phyloP scores from a whole-genome alignment of 495 filamentous ascomycete species.

The Pseudoneurospora amorphoporcata region DNA sequence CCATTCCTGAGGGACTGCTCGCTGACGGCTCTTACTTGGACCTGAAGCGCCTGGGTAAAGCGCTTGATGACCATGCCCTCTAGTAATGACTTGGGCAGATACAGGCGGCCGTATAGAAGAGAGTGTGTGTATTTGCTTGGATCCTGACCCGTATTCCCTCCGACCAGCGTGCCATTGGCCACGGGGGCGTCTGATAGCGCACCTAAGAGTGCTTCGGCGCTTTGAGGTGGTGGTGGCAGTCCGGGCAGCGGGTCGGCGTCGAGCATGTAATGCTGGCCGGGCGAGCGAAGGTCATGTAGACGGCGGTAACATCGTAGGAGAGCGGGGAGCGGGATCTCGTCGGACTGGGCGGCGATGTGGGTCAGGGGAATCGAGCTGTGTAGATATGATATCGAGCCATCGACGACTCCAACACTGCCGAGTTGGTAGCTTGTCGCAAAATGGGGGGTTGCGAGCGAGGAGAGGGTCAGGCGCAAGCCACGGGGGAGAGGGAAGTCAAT shows the following conservation, averaged over 20 bases:
- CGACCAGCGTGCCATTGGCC: background rate
- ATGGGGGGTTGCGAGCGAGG: slow-evolving; percentile 81
- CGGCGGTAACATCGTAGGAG: slow-evolving; percentile 35
- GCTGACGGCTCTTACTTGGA: slow-evolving; percentile 75
- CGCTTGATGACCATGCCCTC: slow-evolving; percentile 82
- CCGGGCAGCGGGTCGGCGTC: background rate
- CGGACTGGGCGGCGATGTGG: slow-evolving; percentile 35
- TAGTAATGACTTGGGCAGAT: slow-evolving; percentile 71
- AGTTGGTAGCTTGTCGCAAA: slow-evolving; percentile 88
- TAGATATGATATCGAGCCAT: slow-evolving; percentile 85
- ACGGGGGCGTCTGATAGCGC: background rate
- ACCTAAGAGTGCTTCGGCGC: background rate
- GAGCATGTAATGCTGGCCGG: slow-evolving; percentile 1
- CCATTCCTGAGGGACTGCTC: slow-evolving; percentile 63
- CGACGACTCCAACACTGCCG: slow-evolving; percentile 72
- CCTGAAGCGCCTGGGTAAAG: slow-evolving; percentile 64
- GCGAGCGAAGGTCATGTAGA: slow-evolving; percentile 27
- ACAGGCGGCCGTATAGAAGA: slow-evolving; percentile 80
- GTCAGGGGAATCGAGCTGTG: slow-evolving; percentile 71
- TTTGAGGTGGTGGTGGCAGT: background rate
- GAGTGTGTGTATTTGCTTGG: slow-evolving; percentile 25
- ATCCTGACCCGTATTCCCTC: background rate
- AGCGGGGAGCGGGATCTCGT: slow-evolving; percentile 36
- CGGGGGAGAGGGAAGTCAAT: slow-evolving; percentile 75
- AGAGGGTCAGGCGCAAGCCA: slow-evolving; percentile 71